Conservation (phyloP, 108 stramenopile species). For the Pseudonitzschia multiseries region DNA sequence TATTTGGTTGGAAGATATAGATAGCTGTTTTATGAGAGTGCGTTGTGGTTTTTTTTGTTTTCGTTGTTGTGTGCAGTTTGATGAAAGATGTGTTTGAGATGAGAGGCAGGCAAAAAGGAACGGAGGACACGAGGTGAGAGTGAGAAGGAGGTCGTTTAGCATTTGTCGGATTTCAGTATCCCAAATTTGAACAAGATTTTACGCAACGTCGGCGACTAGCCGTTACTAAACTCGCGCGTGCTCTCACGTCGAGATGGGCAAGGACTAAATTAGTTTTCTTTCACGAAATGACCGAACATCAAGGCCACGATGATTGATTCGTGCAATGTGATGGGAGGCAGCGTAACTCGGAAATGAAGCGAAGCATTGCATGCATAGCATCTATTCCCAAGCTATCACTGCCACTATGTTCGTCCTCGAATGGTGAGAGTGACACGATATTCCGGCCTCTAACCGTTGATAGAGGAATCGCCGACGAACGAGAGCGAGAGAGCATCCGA, state of each 20-base stretch:
- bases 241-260: background rate
- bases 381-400: too few species aligned
- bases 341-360: too few species aligned
- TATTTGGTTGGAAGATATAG: constrained; percentile 7
- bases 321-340: background rate
- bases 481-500: too few species aligned
- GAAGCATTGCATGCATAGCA: too few species aligned
- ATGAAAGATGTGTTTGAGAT: background rate
- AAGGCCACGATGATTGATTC: background rate
- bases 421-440: too few species aligned
- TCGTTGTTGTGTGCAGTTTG: too few species aligned
- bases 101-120: background rate
- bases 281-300: background rate
- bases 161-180: constrained; percentile 11
- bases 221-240: constrained; percentile 13
- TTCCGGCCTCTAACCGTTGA: too few species aligned
- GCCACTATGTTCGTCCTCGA: too few species aligned
- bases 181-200: background rate
- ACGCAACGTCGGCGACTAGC: background rate
- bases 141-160: background rate
- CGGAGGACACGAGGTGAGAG: background rate
- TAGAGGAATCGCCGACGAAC: too few species aligned
- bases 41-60: too few species aligned
- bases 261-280: background rate
- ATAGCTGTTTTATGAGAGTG: too few species aligned